Evolutionary conservation across 352 stramenopile species (phyloP).

Genomic region (Pythium utonaiense): DNA sequence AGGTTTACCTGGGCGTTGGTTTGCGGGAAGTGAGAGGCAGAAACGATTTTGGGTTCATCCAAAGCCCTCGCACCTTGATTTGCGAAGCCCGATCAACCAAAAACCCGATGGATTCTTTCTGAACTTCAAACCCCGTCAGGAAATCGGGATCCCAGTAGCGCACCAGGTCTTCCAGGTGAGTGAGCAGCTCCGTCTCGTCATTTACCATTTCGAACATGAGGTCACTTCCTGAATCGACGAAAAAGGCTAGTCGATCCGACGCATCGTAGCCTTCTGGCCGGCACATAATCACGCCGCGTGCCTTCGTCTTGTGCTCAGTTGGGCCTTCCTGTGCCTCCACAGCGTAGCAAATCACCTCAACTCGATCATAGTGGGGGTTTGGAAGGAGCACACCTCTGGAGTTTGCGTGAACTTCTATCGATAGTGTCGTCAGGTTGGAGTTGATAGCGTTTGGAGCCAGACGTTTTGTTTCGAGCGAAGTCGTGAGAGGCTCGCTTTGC

Average conservation of each 20-base stretch:
- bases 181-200: constrained; percentile 25
- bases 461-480: constrained; percentile 17
- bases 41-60: no score
- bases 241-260: constrained; percentile 15
- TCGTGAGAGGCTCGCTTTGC: constrained; percentile 8
- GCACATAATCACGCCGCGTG: constrained; percentile 51
- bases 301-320: constrained; percentile 42
- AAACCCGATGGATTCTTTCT: constrained; percentile 22
- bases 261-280: constrained; percentile 14
- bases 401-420: constrained; percentile 65
- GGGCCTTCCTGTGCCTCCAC: constrained; percentile 74
- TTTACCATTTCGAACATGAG: constrained; percentile 23
- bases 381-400: constrained; percentile 59
- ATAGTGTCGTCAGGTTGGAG: constrained; percentile 79
- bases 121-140: constrained; percentile 22
- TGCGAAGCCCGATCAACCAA: constrained; percentile 22
- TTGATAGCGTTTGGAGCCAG: constrained; percentile 24
- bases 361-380: constrained; percentile 62
- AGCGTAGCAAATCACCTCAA: constrained; percentile 61
- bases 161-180: constrained; percentile 17
- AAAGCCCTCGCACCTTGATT: constrained; percentile 14
- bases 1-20: constrained; percentile 19
- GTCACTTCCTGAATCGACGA: constrained; percentile 15
- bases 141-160: constrained; percentile 26
- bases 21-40: no score